These are phyloP conservation scores for Dactylonectria estremocensis DNA, from an alignment of 2,329 filamentous ascomycete species.

Conservation along the genomic window DNA sequence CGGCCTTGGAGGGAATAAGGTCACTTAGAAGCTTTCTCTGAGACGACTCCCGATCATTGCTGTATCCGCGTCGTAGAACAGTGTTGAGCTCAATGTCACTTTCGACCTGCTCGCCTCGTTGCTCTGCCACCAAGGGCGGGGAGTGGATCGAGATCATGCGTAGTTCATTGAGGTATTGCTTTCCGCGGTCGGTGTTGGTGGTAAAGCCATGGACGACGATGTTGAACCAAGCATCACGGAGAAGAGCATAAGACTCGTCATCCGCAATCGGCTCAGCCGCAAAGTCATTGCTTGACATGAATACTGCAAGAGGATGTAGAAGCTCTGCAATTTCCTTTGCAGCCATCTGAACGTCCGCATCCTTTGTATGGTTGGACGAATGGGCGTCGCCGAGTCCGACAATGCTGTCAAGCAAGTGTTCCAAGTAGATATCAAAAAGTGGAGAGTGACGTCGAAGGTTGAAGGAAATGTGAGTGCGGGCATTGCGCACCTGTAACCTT, in stretches of 20 bases:
- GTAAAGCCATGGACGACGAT: slow-evolving; percentile 95
- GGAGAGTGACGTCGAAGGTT: slow-evolving; percentile 78
- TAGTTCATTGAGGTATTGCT: slow-evolving; percentile 82
- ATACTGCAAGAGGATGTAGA: slow-evolving; percentile 86
- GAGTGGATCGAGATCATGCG: slow-evolving; percentile 90
- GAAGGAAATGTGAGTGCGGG: slow-evolving; percentile 83
- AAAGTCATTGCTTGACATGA: slow-evolving; percentile 80
- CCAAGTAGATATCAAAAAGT: slow-evolving; percentile 86
- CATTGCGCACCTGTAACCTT: slow-evolving; percentile 75
- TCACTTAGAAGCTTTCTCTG: slow-evolving; percentile 85
- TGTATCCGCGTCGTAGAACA: slow-evolving; percentile 88
- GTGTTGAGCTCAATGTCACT: slow-evolving; percentile 98
- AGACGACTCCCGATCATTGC: slow-evolving; percentile 80
- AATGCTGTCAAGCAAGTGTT: slow-evolving; percentile 87
- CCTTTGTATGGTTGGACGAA: slow-evolving; percentile 79
- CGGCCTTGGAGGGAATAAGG: slow-evolving; percentile 82
- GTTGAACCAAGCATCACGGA: slow-evolving; percentile 98
- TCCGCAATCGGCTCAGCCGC: slow-evolving; percentile 65
- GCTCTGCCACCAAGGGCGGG: slow-evolving; percentile 87
- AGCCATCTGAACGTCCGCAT: slow-evolving; percentile 85
- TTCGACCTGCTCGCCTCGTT: slow-evolving; percentile 90
- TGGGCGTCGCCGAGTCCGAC: slow-evolving; percentile 92
- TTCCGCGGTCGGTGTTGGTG: slow-evolving; percentile 79
- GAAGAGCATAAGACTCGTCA: slow-evolving; percentile 79
- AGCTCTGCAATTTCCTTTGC: slow-evolving; percentile 90